phyloP scores from a whole-genome alignment of 1,284 basidiomycete genomes.

The Apiotrichum gracile region DNA sequence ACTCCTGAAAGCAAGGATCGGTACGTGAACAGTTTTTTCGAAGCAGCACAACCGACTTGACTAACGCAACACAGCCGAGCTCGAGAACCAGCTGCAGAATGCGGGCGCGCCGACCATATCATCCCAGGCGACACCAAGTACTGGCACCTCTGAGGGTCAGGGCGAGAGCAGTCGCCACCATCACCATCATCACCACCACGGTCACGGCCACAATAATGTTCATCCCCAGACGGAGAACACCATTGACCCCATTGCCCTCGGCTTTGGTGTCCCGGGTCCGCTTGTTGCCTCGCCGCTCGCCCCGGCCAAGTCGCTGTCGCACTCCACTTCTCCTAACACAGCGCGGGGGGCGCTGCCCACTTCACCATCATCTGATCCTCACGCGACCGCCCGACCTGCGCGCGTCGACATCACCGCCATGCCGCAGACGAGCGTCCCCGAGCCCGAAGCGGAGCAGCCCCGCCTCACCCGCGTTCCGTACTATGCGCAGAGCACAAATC shows the following conservation, averaged over 20 bases:
- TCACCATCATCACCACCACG: not conserved
- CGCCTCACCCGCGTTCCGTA: not conserved
- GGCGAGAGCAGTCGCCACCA: not conserved
- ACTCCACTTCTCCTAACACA: no score
- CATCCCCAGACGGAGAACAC: not conserved
- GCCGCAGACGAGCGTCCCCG: not conserved
- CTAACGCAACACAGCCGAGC: conserved; percentile 14
- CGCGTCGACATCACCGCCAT: not conserved
- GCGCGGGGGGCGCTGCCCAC: no score
- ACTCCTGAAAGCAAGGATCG: conserved; percentile 23
- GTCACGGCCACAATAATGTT: not conserved
- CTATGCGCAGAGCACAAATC: conserved; percentile 16
- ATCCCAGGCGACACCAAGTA: not conserved
- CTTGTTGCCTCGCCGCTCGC: not conserved
- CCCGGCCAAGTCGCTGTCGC: not conserved
- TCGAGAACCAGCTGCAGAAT: conserved; percentile 12
- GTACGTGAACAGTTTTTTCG: no score
- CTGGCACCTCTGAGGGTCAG: not conserved
- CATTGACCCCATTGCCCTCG: not conserved
- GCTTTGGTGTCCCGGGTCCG: not conserved
- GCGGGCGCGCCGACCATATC: not conserved
- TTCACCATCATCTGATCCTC: not conserved
- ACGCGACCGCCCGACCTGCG: not conserved
- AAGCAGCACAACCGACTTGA: no score
- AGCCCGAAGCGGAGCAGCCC: not conserved